These are phyloP conservation scores for Cryptococcus maquisensis DNA, from an alignment of 1,284 basidiomycete genomes.

Conservation along the genomic window DNA sequence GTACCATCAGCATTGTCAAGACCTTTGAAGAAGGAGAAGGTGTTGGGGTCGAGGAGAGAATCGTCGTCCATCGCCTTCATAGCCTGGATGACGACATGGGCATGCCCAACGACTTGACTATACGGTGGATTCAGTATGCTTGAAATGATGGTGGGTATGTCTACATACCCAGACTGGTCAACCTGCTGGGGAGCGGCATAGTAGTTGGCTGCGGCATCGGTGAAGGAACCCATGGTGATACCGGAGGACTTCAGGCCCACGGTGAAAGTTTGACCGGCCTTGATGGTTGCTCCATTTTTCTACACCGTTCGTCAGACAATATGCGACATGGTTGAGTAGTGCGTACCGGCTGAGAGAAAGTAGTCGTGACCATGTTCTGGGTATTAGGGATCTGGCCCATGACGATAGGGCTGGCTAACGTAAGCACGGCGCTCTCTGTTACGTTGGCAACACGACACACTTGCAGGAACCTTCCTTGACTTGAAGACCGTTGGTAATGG, in stretches of 20 bases:
- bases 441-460: slow-evolving; percentile 6
- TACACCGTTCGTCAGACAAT: slow-evolving; percentile 43
- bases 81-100: slow-evolving; percentile 61
- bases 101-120: slow-evolving; percentile 56
- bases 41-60: slow-evolving; percentile 55
- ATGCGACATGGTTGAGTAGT: not conserved
- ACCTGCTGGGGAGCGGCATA: slow-evolving; percentile 65
- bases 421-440: not conserved
- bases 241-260: slow-evolving; percentile 58
- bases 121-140: not conserved
- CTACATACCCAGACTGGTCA: slow-evolving; percentile 51
- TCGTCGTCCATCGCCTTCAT: slow-evolving; percentile 55
- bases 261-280: slow-evolving; percentile 57
- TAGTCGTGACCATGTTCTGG: slow-evolving; percentile 44
- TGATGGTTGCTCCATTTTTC: slow-evolving; percentile 53
- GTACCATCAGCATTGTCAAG: slow-evolving; percentile 49
- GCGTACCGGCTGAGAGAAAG: slow-evolving; percentile 43
- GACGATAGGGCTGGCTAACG: slow-evolving; percentile 15
- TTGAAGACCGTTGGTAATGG: slow-evolving; percentile 45
- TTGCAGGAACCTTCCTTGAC: slow-evolving; percentile 46
- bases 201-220: slow-evolving; percentile 56
- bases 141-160: not conserved
- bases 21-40: slow-evolving; percentile 64
- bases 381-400: slow-evolving; percentile 54
- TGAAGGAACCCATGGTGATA: slow-evolving; percentile 52